phyloP scores from a whole-genome alignment of 225 moss, liverwort and hornwort species.

The Climacium dendroides region DNA sequence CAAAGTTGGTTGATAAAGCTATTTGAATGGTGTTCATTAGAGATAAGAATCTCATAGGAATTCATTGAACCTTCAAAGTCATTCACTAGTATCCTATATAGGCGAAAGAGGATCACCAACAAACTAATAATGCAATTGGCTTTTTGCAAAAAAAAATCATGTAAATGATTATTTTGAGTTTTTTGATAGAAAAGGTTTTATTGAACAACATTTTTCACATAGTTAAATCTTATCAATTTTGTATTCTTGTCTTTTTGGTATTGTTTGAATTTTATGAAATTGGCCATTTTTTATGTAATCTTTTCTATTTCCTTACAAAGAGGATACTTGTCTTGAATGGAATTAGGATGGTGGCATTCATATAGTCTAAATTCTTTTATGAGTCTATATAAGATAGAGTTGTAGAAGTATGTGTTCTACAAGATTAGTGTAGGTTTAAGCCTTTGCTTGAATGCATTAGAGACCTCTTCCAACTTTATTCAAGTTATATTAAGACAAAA shows the following conservation, averaged over 20 bases:
- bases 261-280: neutral
- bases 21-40: neutral
- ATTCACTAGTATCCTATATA: neutral
- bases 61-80: neutral
- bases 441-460: too few species aligned
- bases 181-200: neutral
- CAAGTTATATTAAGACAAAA: too few species aligned
- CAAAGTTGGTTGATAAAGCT: neutral
- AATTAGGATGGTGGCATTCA: neutral
- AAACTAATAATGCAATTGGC: neutral
- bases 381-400: neutral
- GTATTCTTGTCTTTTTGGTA: neutral
- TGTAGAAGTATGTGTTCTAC: too few species aligned
- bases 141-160: too few species aligned
- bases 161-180: neutral
- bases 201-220: neutral
- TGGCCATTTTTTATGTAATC: neutral
- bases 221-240: neutral
- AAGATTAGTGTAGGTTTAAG: too few species aligned
- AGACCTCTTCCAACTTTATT: too few species aligned
- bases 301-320: too few species aligned
- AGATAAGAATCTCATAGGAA: fast-evolving
- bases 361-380: neutral
- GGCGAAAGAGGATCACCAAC: neutral
- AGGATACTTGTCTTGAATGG: neutral